Base-by-base conservation (phyloP, 2,329 filamentous ascomycete species). In the Dothistroma pini region DNA sequence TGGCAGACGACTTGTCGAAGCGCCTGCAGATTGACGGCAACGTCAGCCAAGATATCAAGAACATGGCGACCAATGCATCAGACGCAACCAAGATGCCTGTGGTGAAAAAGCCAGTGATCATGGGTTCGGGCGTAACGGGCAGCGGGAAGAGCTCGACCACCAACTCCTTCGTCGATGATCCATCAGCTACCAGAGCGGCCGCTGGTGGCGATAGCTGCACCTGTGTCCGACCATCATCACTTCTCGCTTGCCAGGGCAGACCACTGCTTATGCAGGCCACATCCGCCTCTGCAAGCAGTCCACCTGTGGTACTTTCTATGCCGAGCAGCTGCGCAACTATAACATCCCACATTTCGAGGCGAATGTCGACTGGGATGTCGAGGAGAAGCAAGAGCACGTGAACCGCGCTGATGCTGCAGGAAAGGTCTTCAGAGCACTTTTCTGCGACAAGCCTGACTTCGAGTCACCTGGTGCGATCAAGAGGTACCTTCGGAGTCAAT, bases 371-470 rank as follows among this genome's bases (percentile, higher is more conserved):
- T 62, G 60, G 60, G 25, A 34, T 4, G 44, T 49, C 1, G 60
- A 63, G 16, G 47, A 63, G 25, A 8, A 55, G 1, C n/a, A 63
- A 12, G 53, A 59, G 12, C 29, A 54, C 14, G 21, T n/a, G 0
- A 25, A 29, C 14, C 54, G 19, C 1, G n/a, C 49, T 11, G 54
- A 59, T 10, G 59, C 60, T 8, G 61, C 61, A 14, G 2, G 57
- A 10, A 63, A 57, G 29, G 38, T 60, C n/a, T 56, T 63, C 52
- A 58, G 55, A 3, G 58, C 61, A 31, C 56, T 65, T 2, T 65
- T 65, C 44, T 59, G 63, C 34, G 35, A 63, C 52, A 41, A 58
- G 32, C 34, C 50, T 14, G 58, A 57, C 16, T 65, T 65, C 32
- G 50, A 55, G 3, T 63, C 60, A 9, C 60, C 60, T 16, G 49